Evolutionary conservation across 768 basidiomycete species (phyloP).

Genomic region (Glaciozyma antarctica): DNA sequence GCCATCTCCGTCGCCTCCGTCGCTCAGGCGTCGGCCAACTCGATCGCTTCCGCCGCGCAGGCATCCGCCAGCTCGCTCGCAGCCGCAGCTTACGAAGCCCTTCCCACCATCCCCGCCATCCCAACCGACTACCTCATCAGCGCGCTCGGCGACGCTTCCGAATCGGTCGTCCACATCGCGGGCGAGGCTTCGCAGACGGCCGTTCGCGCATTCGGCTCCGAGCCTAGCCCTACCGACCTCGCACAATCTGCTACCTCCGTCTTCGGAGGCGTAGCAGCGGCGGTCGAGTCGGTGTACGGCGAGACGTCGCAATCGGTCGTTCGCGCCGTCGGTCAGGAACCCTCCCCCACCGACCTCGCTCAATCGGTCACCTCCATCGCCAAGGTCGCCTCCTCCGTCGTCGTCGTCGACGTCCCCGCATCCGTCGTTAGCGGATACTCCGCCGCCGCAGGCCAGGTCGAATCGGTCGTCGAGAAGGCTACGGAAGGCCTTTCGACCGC

Average conservation of each 20-base stretch:
- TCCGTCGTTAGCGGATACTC: conserved; percentile 7
- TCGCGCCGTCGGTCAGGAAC: conserved; percentile 15
- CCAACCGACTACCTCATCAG: not conserved
- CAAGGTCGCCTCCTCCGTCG: not conserved
- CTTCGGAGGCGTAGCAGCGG: not conserved
- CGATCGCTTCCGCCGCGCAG: conserved; percentile 5
- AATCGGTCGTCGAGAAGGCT: not conserved
- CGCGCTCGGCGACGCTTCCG: not conserved
- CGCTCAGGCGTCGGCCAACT: conserved; percentile 16
- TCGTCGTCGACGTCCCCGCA: not conserved
- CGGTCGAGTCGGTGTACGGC: conserved; percentile 10
- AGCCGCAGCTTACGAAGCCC: conserved; percentile 3
- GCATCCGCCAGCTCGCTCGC: conserved; percentile 15
- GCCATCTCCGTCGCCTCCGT: conserved; percentile 11
- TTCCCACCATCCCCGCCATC: conserved; percentile 12
- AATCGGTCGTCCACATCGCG: not conserved
- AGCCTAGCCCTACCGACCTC: conserved; percentile 13
- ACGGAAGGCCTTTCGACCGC: conserved; percentile 5
- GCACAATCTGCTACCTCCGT: conserved; percentile 6
- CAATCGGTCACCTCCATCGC: conserved; percentile 10
- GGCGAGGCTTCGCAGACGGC: conserved; percentile 3
- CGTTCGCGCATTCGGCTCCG: conserved; percentile 1
- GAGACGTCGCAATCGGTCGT: conserved; percentile 12
- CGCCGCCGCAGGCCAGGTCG: conserved; percentile 8
- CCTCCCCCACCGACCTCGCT: conserved; percentile 17